These are phyloP conservation scores for Chiua virens DNA, from an alignment of 768 basidiomycete species.

Conservation along the genomic window DNA sequence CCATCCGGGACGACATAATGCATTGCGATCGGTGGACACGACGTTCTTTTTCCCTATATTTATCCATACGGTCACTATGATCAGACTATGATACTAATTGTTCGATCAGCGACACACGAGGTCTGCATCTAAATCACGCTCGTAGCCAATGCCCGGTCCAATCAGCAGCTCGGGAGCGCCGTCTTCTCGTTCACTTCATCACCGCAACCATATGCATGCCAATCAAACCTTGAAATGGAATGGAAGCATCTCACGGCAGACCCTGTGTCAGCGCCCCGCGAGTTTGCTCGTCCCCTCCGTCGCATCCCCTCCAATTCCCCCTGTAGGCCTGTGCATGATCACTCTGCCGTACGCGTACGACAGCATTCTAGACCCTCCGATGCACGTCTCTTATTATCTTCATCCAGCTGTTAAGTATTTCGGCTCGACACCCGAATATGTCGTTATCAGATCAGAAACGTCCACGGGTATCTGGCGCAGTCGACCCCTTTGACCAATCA, in stretches of 20 bases:
- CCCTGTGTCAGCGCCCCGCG: slow-evolving; percentile 1
- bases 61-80: too few species aligned
- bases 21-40: background rate
- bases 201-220: slow-evolving; percentile 17
- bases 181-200: slow-evolving; percentile 15
- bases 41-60: too few species aligned
- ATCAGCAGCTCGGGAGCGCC: slow-evolving; percentile 7
- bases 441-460: slow-evolving; percentile 8
- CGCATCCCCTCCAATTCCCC: too few species aligned
- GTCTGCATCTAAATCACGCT: background rate
- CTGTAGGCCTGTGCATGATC: too few species aligned
- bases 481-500: background rate
- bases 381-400: background rate
- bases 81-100: background rate
- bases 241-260: slow-evolving; percentile 19
- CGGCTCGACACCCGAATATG: slow-evolving; percentile 1
- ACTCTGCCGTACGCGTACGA: background rate
- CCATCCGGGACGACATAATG: too few species aligned
- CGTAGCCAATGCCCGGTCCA: background rate
- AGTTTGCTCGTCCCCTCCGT: background rate
- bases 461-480: background rate
- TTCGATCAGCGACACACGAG: slow-evolving; percentile 12
- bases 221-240: slow-evolving; percentile 27
- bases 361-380: background rate
- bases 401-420: too few species aligned